phyloP scores from a whole-genome alignment of 2,329 filamentous ascomycete species.

The Dichotomopilus funicola region DNA sequence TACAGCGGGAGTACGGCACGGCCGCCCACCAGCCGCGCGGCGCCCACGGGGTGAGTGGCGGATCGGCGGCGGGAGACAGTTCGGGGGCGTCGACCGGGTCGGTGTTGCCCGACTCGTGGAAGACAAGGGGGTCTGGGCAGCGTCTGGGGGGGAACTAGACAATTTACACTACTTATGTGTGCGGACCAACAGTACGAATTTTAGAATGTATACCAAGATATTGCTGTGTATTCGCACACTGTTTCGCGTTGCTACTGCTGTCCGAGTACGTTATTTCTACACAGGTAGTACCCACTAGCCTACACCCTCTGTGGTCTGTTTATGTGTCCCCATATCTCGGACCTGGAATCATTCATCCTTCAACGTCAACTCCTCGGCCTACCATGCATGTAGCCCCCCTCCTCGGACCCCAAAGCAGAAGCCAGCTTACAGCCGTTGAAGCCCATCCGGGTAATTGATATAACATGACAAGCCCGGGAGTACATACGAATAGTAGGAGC shows the following conservation, averaged over 20 bases:
- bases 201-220: too few relatives aligned
- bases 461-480: too few relatives aligned
- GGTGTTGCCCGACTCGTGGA: slow-evolving; percentile 58
- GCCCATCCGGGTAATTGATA: slow-evolving; percentile 1
- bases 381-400: not conserved
- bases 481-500: too few relatives aligned
- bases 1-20: slow-evolving; percentile 55
- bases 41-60: not conserved
- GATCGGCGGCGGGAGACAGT: slow-evolving; percentile 32
- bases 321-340: too few relatives aligned
- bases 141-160: slow-evolving; percentile 46
- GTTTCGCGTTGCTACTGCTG: too few relatives aligned
- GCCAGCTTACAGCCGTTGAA: slow-evolving; percentile 12
- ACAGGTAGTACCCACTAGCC: too few relatives aligned
- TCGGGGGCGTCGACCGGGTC: slow-evolving; percentile 39
- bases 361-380: not conserved
- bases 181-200: not conserved
- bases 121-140: slow-evolving; percentile 53
- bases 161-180: not conserved
- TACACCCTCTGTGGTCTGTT: too few relatives aligned
- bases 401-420: slow-evolving; percentile 12
- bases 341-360: too few relatives aligned
- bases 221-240: too few relatives aligned
- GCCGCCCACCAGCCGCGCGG: slow-evolving; percentile 39
- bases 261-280: too few relatives aligned